Base-by-base conservation (phyloP, 2,329 filamentous ascomycete species). In the Colletotrichum destructivum region DNA sequence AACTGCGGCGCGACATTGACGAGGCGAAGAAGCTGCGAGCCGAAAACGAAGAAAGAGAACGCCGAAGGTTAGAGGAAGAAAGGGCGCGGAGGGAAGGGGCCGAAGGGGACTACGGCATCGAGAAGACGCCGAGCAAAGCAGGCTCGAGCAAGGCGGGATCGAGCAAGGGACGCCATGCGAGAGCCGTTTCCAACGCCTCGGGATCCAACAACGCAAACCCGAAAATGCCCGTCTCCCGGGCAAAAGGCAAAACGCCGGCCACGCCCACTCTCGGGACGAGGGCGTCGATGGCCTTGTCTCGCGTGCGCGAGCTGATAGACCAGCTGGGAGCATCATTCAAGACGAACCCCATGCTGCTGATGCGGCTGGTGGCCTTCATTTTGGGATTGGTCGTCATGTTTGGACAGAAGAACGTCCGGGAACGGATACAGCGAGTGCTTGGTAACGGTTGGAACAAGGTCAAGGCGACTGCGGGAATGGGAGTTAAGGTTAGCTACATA, bases 401-500 rank as follows among this genome's bases (percentile, higher is more conserved):
- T 71, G 92, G 93, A 69, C 88, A 93, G 76, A 88, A 89, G 77
- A 92, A 93, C 78, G 85, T 97, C 16, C 89, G 95, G 51, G 91
- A 97, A 75, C 89, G 93, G 74, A 81, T 98, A 46, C 88, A 91
- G 79, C 88, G 91, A 66, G 85, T 95, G 47, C 79, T 97, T 54
- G 89, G 88, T 49, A 85, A 88, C 38, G 91, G 90, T 12, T 97
- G 94, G 94, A 88, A 89, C 66, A 98, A 97, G 84, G 84, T 98
- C 51, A 91, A 89, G 79, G 88, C 91, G 56, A 98, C 96, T 0
- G 92, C 96, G 5, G 95, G 95, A 2, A 98, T 98, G 96, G 96
- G 96, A 2, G 93, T 97, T 74, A 98, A 98, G 85, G 95, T 98
- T 78, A 97, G 93, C 80, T 98, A 98, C 84, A 97, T 99, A 72